Conservation (phyloP, 108 stramenopile genomes). For the Skeletonema potamos region DNA sequence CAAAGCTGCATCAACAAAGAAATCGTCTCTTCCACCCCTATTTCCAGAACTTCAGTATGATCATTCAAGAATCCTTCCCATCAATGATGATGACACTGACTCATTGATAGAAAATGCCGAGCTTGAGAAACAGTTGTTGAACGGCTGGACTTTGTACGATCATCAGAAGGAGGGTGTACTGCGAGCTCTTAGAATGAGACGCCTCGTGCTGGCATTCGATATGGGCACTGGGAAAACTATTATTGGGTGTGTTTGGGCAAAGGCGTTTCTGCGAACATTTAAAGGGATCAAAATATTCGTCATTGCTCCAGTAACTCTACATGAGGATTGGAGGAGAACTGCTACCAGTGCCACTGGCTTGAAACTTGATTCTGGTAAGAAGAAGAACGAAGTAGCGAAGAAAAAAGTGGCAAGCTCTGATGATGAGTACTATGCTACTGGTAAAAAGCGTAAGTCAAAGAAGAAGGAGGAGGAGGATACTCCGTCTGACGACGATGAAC, state of each 20-base stretch:
- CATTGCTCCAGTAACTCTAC: conserved; percentile 67
- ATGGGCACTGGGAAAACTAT: conserved; percentile 85
- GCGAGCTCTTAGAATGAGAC: conserved; percentile 59
- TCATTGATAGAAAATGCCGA: conserved; percentile 60
- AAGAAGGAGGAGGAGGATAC: conserved; percentile 10
- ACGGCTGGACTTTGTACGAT: conserved; percentile 77
- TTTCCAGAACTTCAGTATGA: conserved; percentile 34
- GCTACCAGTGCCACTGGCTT: conserved; percentile 65
- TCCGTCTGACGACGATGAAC: background rate
- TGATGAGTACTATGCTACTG: conserved; percentile 12
- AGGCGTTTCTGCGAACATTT: conserved; percentile 63
- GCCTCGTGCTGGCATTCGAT: conserved; percentile 80
- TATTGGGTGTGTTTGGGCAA: conserved; percentile 78
- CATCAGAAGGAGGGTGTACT: conserved; percentile 79
- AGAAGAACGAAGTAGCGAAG: conserved; percentile 14
- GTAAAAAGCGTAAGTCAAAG: conserved; percentile 16
- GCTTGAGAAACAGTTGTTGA: conserved; percentile 51
- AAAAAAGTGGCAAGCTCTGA: conserved; percentile 14
- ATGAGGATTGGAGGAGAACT: conserved; percentile 75
- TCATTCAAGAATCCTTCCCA: conserved; percentile 19
- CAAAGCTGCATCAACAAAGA: background rate
- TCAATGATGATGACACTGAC: conserved; percentile 34
- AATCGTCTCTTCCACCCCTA: conserved; percentile 18
- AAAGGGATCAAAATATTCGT: conserved; percentile 55
- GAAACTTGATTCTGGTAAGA: conserved; percentile 22